phyloP scores from a whole-genome alignment of 2,329 filamentous ascomycete species.

The Mariannaea elegans region DNA sequence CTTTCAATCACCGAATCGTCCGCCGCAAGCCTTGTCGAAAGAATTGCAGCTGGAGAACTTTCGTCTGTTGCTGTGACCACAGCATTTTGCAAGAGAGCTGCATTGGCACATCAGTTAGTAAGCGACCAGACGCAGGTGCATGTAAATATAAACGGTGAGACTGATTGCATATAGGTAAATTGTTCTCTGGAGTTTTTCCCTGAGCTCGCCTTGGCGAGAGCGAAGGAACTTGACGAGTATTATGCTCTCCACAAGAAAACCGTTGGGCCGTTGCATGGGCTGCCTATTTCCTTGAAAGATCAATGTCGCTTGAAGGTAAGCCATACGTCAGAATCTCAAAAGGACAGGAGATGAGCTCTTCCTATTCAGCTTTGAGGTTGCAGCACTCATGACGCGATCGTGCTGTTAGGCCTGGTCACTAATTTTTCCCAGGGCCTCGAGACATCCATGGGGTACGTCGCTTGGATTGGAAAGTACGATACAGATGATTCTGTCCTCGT shows the following conservation, averaged over 20 bases:
- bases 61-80: constrained; percentile 46
- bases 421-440: constrained; percentile 50
- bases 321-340: too few species aligned
- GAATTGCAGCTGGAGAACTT: constrained; percentile 44
- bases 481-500: constrained; percentile 41
- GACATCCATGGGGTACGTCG: constrained; percentile 51
- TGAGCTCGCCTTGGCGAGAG: constrained; percentile 54
- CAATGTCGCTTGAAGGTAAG: constrained; percentile 48
- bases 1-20: constrained; percentile 64
- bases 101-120: constrained; percentile 62
- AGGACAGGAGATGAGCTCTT: too few species aligned
- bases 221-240: constrained; percentile 57
- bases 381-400: too few species aligned
- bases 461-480: constrained; percentile 44
- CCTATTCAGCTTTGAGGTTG: too few species aligned
- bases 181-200: constrained; percentile 61
- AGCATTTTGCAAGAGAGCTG: not conserved
- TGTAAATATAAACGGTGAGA: too few species aligned
- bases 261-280: constrained; percentile 68
- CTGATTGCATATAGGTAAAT: constrained; percentile 41
- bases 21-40: constrained; percentile 46
- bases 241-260: constrained; percentile 50
- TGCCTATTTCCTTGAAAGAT: constrained; percentile 64
- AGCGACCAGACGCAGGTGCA: not conserved
- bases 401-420: too few species aligned